These are phyloP conservation scores for Entoloma clypeatum DNA, from an alignment of 1,284 basidiomycete species.

Conservation along the genomic window DNA sequence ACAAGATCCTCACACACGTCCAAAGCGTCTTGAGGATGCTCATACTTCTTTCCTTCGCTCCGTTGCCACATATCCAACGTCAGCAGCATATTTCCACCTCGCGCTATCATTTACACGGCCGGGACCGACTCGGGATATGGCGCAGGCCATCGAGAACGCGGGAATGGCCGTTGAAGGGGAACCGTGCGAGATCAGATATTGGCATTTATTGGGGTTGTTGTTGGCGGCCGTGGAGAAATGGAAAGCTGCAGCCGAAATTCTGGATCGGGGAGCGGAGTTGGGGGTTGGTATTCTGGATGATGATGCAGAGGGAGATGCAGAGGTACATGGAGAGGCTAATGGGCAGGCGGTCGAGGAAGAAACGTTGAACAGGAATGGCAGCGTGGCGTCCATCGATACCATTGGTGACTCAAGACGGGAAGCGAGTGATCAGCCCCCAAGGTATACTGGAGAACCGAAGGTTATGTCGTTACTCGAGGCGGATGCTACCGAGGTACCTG, in stretches of 20 bases:
- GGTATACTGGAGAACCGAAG: not conserved
- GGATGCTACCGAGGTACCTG: constrained; percentile 40
- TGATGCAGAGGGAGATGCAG: constrained; percentile 17
- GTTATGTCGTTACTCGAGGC: too few relatives aligned
- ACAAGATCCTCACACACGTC: constrained; percentile 60
- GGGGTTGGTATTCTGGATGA: too few relatives aligned
- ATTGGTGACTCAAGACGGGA: too few relatives aligned
- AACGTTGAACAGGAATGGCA: not conserved
- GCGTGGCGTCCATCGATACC: constrained; percentile 2
- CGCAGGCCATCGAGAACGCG: constrained; percentile 65
- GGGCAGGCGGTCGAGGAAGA: constrained; percentile 18
- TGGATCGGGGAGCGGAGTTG: constrained; percentile 54
- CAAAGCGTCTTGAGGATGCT: constrained; percentile 55
- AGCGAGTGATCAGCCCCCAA: constrained; percentile 1
- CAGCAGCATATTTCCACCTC: constrained; percentile 70
- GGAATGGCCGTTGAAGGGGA: constrained; percentile 77
- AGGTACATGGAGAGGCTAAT: constrained; percentile 17
- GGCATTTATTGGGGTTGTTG: constrained; percentile 89
- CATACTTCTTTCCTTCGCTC: constrained; percentile 54
- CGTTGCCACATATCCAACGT: constrained; percentile 49
- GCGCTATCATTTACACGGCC: constrained; percentile 73
- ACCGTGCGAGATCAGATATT: constrained; percentile 71
- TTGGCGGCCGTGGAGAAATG: constrained; percentile 81
- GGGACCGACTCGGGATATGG: constrained; percentile 62
- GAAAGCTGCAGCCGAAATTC: constrained; percentile 72